These are phyloP conservation scores for Suhomyces bokatorum DNA, from an alignment of 1,139 yeast species.

Conservation along the genomic window DNA sequence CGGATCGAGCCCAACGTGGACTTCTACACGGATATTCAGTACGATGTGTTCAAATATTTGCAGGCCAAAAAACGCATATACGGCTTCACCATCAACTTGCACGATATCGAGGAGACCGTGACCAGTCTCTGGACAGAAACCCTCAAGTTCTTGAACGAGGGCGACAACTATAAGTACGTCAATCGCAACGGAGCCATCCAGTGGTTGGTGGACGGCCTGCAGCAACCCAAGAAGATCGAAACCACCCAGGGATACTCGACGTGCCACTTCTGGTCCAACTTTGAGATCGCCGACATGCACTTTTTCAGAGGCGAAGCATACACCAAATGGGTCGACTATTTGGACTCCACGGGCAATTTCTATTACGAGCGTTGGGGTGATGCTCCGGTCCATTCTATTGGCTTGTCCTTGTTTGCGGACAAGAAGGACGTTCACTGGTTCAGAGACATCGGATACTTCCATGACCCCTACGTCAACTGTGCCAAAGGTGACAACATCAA, in stretches of 20 bases:
- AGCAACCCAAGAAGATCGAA: conserved; percentile 55
- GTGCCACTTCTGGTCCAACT: conserved; percentile 88
- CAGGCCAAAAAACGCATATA: conserved; percentile 61
- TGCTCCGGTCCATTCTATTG: conserved; percentile 84
- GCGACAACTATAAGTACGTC: conserved; percentile 61
- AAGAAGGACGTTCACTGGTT: conserved; percentile 78
- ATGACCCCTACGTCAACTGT: conserved; percentile 74
- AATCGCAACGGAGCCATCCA: conserved; percentile 62
- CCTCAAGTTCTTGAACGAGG: conserved; percentile 51
- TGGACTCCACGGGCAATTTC: conserved; percentile 74
- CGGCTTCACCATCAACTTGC: conserved; percentile 68
- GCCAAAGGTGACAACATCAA: conserved; percentile 46
- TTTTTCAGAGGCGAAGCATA: conserved; percentile 71
- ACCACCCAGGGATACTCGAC: conserved; percentile 71
- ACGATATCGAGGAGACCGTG: conserved; percentile 67
- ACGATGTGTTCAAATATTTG: conserved; percentile 78
- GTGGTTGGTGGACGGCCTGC: conserved; percentile 69
- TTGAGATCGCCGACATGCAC: conserved; percentile 81
- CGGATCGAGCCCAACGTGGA: conserved; percentile 75
- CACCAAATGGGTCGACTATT: conserved; percentile 58
- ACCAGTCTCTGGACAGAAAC: conserved; percentile 71
- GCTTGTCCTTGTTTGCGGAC: conserved; percentile 73
- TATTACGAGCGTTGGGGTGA: conserved; percentile 93
- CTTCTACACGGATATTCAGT: conserved; percentile 66
- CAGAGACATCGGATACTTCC: conserved; percentile 79